A percentile compares a stretch with the other conserved stretches of the same genome.
phyloP scores from a whole-genome alignment of 208 protist species.

The Trypanosoma congolense region DNA sequence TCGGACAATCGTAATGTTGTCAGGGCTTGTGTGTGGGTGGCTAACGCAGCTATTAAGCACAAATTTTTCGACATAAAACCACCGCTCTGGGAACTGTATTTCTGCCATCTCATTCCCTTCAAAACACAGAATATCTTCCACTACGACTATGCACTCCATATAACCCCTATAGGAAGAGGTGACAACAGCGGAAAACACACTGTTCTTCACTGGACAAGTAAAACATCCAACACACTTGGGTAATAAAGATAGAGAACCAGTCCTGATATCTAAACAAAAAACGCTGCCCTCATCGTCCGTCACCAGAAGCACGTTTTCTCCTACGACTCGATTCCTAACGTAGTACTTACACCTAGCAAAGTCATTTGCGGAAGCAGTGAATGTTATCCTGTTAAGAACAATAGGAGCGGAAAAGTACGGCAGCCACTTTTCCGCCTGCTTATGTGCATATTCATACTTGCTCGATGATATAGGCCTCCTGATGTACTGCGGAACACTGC shows the following conservation, averaged over 20 bases:
- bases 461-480: constrained; percentile 24
- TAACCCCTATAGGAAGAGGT: constrained; percentile 44
- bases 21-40: constrained; percentile 55
- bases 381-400: constrained; percentile 48
- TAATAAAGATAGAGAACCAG: constrained; percentile 57
- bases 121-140: constrained; percentile 74
- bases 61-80: constrained; percentile 47
- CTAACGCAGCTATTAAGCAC: constrained; percentile 55
- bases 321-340: constrained; percentile 36
- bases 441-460: constrained; percentile 25
- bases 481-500: constrained; percentile 37
- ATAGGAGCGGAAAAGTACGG: constrained; percentile 19
- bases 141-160: constrained; percentile 61
- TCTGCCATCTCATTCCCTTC: constrained; percentile 47
- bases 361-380: constrained; percentile 50
- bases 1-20: constrained; percentile 54
- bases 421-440: constrained; percentile 31
- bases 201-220: constrained; percentile 23
- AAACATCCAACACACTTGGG: constrained; percentile 47
- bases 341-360: constrained; percentile 54
- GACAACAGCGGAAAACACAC: constrained; percentile 63
- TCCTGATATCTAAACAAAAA: constrained; percentile 53
- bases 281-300: constrained; percentile 45
- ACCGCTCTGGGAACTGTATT: constrained; percentile 52
- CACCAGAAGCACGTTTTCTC: constrained; percentile 45